Evolutionary conservation across 2,329 filamentous ascomycete species (phyloP).

Genomic region (Xylariaceae sp.): DNA sequence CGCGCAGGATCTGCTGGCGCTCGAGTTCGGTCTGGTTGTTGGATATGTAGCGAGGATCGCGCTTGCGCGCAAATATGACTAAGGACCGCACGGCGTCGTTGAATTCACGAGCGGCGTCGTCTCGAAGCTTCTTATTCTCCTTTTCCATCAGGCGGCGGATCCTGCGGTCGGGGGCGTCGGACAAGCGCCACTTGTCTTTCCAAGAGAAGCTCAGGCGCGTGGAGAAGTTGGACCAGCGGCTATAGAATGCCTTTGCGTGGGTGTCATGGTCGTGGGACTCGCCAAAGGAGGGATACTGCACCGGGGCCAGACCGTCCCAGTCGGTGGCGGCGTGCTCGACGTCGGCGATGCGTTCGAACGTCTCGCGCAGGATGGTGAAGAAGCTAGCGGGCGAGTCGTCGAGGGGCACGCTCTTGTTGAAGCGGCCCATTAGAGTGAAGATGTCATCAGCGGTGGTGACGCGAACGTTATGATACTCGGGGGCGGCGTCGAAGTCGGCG

Average conservation of each 20-base stretch:
- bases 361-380: conserved; percentile 72
- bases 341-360: conserved; percentile 73
- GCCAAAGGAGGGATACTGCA: conserved; percentile 80
- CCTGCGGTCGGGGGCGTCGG: conserved; percentile 82
- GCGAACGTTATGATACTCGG: conserved; percentile 63
- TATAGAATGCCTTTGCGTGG: conserved; percentile 77
- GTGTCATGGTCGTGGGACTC: conserved; percentile 67
- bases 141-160: conserved; percentile 87
- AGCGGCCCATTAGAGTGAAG: conserved; percentile 70
- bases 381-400: conserved; percentile 78
- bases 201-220: conserved; percentile 85
- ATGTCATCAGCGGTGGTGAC: conserved; percentile 81
- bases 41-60: conserved; percentile 78
- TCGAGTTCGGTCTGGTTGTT: conserved; percentile 77
- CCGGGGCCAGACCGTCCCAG: conserved; percentile 57
- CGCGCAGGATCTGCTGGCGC: conserved; percentile 71
- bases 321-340: conserved; percentile 76
- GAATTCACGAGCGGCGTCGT: conserved; percentile 81
- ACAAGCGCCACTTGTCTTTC: conserved; percentile 79
- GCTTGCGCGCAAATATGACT: conserved; percentile 83
- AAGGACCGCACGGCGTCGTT: conserved; percentile 87
- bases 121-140: conserved; percentile 81
- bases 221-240: conserved; percentile 72
- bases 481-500: conserved; percentile 44
- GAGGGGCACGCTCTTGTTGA: conserved; percentile 74